phyloP scores from a whole-genome alignment of 176 grass and related monocot species.

The Poa annua region DNA sequence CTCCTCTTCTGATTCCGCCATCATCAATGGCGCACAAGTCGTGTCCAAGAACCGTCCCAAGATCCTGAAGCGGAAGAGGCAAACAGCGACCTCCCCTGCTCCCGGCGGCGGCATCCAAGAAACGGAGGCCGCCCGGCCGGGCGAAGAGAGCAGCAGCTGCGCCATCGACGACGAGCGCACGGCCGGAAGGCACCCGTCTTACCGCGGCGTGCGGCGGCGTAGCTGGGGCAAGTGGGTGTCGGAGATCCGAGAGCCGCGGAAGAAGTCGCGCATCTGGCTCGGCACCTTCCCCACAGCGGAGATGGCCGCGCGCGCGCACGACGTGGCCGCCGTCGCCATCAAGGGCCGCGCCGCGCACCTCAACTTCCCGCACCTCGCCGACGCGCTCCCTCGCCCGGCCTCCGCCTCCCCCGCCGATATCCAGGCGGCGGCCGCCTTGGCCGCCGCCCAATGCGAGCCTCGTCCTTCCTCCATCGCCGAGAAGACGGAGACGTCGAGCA shows the following conservation, averaged over 20 bases:
- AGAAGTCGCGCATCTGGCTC: constrained; percentile 81
- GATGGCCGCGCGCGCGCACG: constrained; percentile 74
- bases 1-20: constrained; percentile 31
- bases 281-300: constrained; percentile 68
- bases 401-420: constrained; percentile 50
- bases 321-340: constrained; percentile 64
- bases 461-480: not conserved
- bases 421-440: constrained; percentile 52
- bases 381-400: constrained; percentile 45
- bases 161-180: not conserved
- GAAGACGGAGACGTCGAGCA: not conserved
- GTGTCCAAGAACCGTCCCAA: constrained; percentile 14
- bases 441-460: constrained; percentile 28
- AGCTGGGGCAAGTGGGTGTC: constrained; percentile 78
- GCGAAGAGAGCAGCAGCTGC: constrained; percentile 7
- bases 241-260: constrained; percentile 69
- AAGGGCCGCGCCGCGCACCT: constrained; percentile 64
- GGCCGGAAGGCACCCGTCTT: constrained; percentile 57
- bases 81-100: not conserved
- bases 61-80: constrained; percentile 37
- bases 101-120: not conserved
- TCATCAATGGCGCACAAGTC: constrained; percentile 42
- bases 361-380: constrained; percentile 62
- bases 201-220: constrained; percentile 63
- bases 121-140: not conserved